phyloP scores from a whole-genome alignment of 306 rosid genomes.

The Lathyrus tuberosus region DNA sequence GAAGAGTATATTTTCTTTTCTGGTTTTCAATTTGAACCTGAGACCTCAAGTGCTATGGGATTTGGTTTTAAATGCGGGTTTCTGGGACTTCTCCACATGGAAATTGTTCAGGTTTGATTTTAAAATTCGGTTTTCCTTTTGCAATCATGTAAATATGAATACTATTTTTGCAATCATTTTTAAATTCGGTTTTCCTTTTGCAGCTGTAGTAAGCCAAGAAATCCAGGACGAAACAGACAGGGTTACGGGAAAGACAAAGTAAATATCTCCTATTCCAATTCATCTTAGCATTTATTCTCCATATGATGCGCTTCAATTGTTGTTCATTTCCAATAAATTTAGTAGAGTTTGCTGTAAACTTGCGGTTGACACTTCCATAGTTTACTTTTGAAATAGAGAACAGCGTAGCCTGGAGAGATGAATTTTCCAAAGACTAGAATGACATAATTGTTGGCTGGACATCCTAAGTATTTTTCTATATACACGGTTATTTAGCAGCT shows the following conservation, averaged over 20 bases:
- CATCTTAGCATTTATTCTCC: too few species aligned
- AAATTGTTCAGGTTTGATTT: too few species aligned
- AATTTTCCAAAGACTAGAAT: not conserved
- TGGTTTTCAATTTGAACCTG: too few species aligned
- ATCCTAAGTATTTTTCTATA: not conserved
- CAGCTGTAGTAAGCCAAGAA: constrained; percentile 84
- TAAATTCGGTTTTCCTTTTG: constrained; percentile 37
- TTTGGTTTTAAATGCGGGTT: too few species aligned
- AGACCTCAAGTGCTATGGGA: too few species aligned
- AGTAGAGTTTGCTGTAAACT: constrained; percentile 20
- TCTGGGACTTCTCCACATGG: too few species aligned
- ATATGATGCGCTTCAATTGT: constrained; percentile 66
- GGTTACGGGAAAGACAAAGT: constrained; percentile 78
- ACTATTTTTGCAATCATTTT: constrained; percentile 24
- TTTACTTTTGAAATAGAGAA: constrained; percentile 6
- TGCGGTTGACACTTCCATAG: not conserved
- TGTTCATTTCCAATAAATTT: not conserved
- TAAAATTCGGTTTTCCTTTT: too few species aligned
- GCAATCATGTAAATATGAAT: too few species aligned
- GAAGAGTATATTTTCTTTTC: too few species aligned
- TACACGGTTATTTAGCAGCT: constrained; percentile 8
- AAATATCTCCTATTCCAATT: constrained; percentile 90
- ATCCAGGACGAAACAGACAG: constrained; percentile 96
- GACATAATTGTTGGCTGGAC: not conserved
- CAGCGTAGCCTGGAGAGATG: not conserved